phyloP scores from a whole-genome alignment of 352 stramenopile genomes.

The Globisporangium canariense region DNA sequence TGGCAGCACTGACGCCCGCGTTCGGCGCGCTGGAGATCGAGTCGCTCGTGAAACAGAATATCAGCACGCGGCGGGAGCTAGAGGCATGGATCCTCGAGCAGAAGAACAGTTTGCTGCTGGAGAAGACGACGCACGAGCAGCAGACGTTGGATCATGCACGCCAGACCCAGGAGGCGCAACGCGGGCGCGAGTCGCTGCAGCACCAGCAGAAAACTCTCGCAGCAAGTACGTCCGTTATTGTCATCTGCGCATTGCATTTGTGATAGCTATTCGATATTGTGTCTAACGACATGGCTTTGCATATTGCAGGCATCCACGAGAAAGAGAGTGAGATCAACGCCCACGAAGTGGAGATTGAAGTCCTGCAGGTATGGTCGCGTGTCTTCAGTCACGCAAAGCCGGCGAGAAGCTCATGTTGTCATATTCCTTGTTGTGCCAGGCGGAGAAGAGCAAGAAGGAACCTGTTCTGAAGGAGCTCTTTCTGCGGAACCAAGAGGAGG shows the following conservation, averaged over 20 bases:
- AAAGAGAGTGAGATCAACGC: constrained; percentile 54
- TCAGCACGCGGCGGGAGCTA: constrained; percentile 40
- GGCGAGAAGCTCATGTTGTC: neutral
- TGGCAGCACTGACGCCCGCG: neutral
- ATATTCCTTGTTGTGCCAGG: neutral
- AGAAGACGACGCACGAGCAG: constrained; percentile 43
- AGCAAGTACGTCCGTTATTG: constrained; percentile 20
- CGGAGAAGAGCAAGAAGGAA: constrained; percentile 13
- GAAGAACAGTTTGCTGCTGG: constrained; percentile 33
- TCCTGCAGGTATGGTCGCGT: constrained; percentile 35
- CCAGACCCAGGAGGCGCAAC: constrained; percentile 36
- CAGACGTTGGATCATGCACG: constrained; percentile 38
- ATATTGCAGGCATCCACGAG: constrained; percentile 18
- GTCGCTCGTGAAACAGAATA: constrained; percentile 36
- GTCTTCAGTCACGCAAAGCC: neutral
- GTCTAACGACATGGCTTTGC: neutral
- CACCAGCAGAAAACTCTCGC: constrained; percentile 37
- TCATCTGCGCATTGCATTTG: neutral
- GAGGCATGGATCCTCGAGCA: constrained; percentile 44
- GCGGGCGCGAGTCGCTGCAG: constrained; percentile 41
- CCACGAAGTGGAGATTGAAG: constrained; percentile 66
- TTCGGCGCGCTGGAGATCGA: constrained; percentile 34
- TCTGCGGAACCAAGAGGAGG: constrained; percentile 49
- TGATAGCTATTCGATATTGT: neutral
- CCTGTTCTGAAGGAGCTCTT: constrained; percentile 51